Percentiles rank a stretch among this genome's conserved stretches.
These are phyloP conservation scores for Colletotrichum sp. DNA, from an alignment of 2,329 filamentous ascomycete species.

Conservation along the genomic window DNA sequence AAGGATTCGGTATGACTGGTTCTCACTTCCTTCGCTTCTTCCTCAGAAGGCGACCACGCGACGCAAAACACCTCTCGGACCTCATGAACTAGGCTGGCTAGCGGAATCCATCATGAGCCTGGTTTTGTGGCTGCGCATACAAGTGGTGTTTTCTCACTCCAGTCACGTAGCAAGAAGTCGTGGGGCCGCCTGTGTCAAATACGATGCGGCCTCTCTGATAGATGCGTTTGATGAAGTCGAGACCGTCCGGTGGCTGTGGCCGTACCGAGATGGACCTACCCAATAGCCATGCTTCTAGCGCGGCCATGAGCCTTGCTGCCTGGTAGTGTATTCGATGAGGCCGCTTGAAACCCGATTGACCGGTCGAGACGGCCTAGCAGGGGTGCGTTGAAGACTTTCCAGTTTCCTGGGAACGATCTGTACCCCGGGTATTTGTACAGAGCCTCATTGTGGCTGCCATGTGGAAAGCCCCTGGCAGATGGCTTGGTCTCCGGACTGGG, in stretches of 20 bases:
- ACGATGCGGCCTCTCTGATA: neutral
- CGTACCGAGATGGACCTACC: neutral
- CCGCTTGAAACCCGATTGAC: neutral
- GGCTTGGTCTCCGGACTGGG: neutral
- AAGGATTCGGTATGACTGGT: neutral
- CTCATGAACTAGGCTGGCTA: neutral
- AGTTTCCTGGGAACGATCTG: neutral
- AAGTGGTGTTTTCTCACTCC: neutral
- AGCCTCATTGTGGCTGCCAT: neutral
- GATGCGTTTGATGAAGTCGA: neutral
- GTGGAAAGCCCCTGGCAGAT: neutral
- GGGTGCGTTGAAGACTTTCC: neutral
- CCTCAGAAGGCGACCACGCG: neutral
- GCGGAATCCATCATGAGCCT: neutral
- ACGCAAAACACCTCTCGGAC: neutral
- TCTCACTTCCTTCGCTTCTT: neutral
- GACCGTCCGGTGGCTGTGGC: neutral
- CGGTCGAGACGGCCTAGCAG: neutral
- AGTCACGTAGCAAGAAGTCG: neutral
- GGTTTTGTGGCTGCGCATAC: neutral
- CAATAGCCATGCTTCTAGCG: neutral
- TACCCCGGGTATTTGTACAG: neutral
- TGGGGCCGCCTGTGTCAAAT: neutral
- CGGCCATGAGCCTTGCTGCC: neutral
- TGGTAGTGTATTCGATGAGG: neutral